Percentiles rank a stretch among this genome's conserved stretches.
These are phyloP conservation scores for Pseudovirgaria hyperparasitica DNA, from an alignment of 2,329 filamentous ascomycete species.

Conservation along the genomic window DNA sequence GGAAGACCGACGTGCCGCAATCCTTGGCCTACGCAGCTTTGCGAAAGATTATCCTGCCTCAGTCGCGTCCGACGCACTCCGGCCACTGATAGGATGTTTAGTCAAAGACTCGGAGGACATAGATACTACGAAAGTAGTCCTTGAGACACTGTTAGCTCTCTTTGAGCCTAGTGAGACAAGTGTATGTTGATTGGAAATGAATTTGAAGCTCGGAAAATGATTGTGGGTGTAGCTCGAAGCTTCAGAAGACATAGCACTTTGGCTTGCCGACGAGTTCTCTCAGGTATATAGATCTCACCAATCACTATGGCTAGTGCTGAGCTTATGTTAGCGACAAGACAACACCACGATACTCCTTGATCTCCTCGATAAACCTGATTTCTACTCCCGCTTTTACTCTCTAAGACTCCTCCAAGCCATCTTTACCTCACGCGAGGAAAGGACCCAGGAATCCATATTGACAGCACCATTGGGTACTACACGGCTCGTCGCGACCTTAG, in stretches of 20 bases:
- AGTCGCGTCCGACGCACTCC: slow-evolving; percentile 83
- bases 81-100: slow-evolving; percentile 74
- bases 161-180: slow-evolving; percentile 58
- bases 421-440: slow-evolving; percentile 69
- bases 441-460: slow-evolving; percentile 89
- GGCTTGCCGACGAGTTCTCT: slow-evolving; percentile 96
- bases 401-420: slow-evolving; percentile 83
- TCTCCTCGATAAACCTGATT: slow-evolving; percentile 75
- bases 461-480: slow-evolving; percentile 80
- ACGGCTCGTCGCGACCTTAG: slow-evolving; percentile 68
- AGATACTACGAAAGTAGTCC: slow-evolving; percentile 86
- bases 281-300: slow-evolving; percentile 43
- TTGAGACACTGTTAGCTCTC: slow-evolving; percentile 91
- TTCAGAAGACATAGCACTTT: slow-evolving; percentile 88
- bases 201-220: slow-evolving; percentile 1
- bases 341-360: slow-evolving; percentile 86
- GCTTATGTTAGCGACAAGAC: slow-evolving; percentile 63
- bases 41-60: slow-evolving; percentile 94
- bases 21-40: slow-evolving; percentile 86
- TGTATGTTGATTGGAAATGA: slow-evolving; percentile 26
- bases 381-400: slow-evolving; percentile 83
- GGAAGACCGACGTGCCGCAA: slow-evolving; percentile 87
- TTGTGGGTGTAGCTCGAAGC: slow-evolving; percentile 60
- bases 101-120: slow-evolving; percentile 86
- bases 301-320: slow-evolving; percentile 30